Base-by-base conservation (phyloP, 1,284 basidiomycete species). In the Coniferiporia sulphurascens region DNA sequence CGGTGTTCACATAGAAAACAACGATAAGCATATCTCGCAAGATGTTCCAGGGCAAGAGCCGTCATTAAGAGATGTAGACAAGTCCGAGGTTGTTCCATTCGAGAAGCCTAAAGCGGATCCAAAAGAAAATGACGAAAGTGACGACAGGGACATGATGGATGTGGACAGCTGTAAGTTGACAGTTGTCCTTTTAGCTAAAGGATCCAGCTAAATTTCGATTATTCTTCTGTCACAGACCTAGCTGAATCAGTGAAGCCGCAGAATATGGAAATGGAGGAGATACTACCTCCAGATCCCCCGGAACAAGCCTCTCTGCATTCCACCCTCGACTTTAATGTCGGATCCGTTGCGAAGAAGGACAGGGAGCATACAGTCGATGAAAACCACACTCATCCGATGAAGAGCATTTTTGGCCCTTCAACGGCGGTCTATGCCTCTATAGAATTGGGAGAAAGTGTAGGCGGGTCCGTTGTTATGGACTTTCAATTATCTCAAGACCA, bases 401-500 rank as follows among this genome's bases (percentile, higher is more conserved):
- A 50, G 21, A 57, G 48, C 27, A 35, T 51, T 13, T 57, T 51
- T 46, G 15, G 38, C 34, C 49, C 56, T 13, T 19, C 19, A 13
- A 51, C 48, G n/a, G 49, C 49, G 3, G 51, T 22, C 6, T 50
- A 55, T 22, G 52, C 10, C 15, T 57, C 46, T 9, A 4, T 52
- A 9, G 48, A 52, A 6, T 32, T 44, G 9, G 60, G 60, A 22
- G 19, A 32, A 34, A 17, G 43, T 5, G 21, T 41, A 4, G 60
- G 60, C 1, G 46, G 48, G 12, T n/a, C 15, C 9, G 35, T 58
- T 13, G 21, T 15, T 6, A 36, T 61, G 21, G 41, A 48, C 5
- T 52, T 21, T 32, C 35, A 57, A 13, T 27, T 61, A 12, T n/a
- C 54, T 38, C 19, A 43, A n/a, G 45, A 53, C n/a, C 50, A 57